Evolutionary conservation across 768 basidiomycete species (phyloP), one percentile per base, ranked within the genome.

Genomic region (Trichaptum fuscoviolaceum): DNA sequence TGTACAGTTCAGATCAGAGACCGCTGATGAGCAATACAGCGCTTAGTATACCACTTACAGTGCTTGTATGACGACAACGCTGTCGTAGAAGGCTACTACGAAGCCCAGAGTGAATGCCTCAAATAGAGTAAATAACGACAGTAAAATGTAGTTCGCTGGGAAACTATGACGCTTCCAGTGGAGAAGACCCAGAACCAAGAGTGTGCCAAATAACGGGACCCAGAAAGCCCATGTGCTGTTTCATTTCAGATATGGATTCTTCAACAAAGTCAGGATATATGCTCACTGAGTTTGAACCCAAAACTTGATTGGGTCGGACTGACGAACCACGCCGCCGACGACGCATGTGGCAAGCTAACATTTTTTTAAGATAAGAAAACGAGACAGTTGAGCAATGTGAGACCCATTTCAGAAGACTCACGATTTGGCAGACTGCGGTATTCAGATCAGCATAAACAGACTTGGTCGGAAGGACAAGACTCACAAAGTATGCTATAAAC

Each of bases 121-220:
- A 81, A 96, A 82, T 25, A 92, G 73, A 9, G 97, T 99, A 78
- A 99, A 99, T 1, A 90, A 82, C 23, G 89, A 86, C 42, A 99
- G 82, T 30, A 98, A 80, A 60, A 93, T 82, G 67, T 96, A 81
- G 77, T 99, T 99, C 75, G 86, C 80, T 25, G 96, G 96, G 75
- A 93, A 87, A 74, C 85, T 87, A 76, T 96, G 95, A 66, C 96
- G 88, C 78, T 97, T 96, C 91, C 91, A 96, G 80, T 87, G 96
- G 5, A 95, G 84, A 36, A 92, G 77, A 1, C 88, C 87, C 30
- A 97, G 86, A 68, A 90, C 91, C 71, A 91, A 75, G 67, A 98
- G 79, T 24, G 92, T 90, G 24, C 88, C 92, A 68, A 95, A 84
- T 42, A 93, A 81, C 12, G 91, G 87, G 25, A 92, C 78, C 73